Percentiles rank a stretch among this genome's conserved stretches.
Conservation (phyloP, 2,329 filamentous ascomycete species). For the Apiospora marii region DNA sequence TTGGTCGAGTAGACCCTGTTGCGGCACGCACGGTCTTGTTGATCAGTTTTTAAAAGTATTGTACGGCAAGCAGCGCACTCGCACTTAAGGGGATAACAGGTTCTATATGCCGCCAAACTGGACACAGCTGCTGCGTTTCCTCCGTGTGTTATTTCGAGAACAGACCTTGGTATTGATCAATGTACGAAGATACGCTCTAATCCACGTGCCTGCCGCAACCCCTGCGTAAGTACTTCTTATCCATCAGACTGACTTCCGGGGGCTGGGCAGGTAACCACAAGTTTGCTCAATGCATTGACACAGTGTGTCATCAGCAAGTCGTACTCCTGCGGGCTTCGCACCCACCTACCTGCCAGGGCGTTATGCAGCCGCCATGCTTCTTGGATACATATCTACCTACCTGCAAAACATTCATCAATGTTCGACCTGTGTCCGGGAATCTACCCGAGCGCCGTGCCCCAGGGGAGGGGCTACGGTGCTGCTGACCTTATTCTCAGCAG, state of each 20-base stretch:
- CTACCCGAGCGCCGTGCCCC: not conserved
- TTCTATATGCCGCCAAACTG: not conserved
- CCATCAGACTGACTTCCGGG: not conserved
- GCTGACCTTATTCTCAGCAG: not conserved
- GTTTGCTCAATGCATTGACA: not conserved
- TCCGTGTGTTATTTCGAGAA: not conserved
- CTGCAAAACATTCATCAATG: slow-evolving; percentile 3
- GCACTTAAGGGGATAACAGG: not conserved
- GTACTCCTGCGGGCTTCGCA: not conserved
- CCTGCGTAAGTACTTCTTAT: not conserved
- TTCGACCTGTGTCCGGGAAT: not conserved
- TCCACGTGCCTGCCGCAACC: not conserved
- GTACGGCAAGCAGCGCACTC: too few relatives aligned
- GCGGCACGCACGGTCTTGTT: too few relatives aligned
- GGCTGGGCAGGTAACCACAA: not conserved
- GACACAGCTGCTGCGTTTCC: not conserved
- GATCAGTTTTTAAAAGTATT: not conserved
- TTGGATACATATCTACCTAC: not conserved
- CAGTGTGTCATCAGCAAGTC: not conserved
- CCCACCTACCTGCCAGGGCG: slow-evolving; percentile 1
- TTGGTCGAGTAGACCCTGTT: too few relatives aligned
- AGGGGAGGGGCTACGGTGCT: not conserved
- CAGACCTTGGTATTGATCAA: not conserved
- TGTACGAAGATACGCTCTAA: too few relatives aligned
- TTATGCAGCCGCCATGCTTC: not conserved